Conservation (phyloP, 805 yeast species). For the Wickerhamiella siamensis region DNA sequence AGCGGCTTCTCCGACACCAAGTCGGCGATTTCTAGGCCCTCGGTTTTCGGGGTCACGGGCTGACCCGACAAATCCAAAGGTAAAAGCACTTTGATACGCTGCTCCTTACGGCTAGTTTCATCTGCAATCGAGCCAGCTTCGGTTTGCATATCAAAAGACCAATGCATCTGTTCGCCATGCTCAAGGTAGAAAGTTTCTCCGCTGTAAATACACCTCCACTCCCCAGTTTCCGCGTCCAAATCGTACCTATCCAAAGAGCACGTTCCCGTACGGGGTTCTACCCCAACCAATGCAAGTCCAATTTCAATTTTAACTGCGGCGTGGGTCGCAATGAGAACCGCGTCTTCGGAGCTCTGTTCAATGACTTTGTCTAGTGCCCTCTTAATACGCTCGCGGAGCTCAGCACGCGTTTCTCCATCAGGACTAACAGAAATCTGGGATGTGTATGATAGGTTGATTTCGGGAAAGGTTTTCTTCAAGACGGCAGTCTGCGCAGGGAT, state of each 20-base stretch:
- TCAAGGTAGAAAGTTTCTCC: conserved; percentile 60
- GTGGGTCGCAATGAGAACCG: conserved; percentile 68
- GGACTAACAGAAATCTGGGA: conserved; percentile 41
- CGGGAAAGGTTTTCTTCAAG: conserved; percentile 41
- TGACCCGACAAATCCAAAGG: conserved; percentile 33
- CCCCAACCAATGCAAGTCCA: conserved; percentile 52
- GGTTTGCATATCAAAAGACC: conserved; percentile 59
- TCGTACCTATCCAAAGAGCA: conserved; percentile 67
- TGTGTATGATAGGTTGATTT: conserved; percentile 33
- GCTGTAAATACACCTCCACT: conserved; percentile 53
- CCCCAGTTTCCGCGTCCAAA: conserved; percentile 18
- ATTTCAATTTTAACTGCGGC: conserved; percentile 87
- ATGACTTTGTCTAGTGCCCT: conserved; percentile 43
- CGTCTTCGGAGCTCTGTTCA: conserved; percentile 40
- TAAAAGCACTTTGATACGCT: conserved; percentile 31
- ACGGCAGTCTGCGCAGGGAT: conserved; percentile 15
- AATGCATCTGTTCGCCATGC: conserved; percentile 83
- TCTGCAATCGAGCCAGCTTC: conserved; percentile 91
- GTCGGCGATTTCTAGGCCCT: conserved; percentile 39
- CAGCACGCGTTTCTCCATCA: conserved; percentile 59
- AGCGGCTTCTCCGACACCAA: conserved; percentile 41
- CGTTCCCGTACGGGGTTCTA: conserved; percentile 59
- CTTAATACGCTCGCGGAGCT: conserved; percentile 49
- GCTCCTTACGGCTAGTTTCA: conserved; percentile 26
- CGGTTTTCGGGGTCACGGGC: conserved; percentile 27